Evolutionary conservation across 2,329 filamentous ascomycete species (phyloP), one percentile per base, ranked within the genome.

Genomic region (Plectosphaerella sp.): DNA sequence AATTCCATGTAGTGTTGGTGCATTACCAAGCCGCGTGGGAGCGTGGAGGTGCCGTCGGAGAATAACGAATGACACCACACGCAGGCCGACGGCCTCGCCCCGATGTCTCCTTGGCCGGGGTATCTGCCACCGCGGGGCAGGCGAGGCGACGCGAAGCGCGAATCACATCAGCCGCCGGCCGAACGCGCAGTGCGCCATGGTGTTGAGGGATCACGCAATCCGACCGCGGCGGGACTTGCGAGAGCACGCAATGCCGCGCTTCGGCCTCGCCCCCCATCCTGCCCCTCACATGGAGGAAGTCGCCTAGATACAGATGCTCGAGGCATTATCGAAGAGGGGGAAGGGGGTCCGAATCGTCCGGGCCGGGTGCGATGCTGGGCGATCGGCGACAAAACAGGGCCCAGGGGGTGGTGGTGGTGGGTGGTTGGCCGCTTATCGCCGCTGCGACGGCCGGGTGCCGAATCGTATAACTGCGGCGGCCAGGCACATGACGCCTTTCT

Each of bases 131-230:
- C 28, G 28, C 28, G 28, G 28, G 28, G 28, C 8, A 12, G 3
- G 4, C 28, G 28, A 33, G 28, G 28, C 28, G 28, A 33, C 4
- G 28, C 28, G 28, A 12, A 10, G 28, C 28, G 28, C 28, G 28
- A 33, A 33, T 33, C 28, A 33, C 28, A 7, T 33, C 28, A 33
- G 11, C 11, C 28, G 28, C 28, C 28, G 28, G 28, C 28, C 28
- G 28, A 33, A 33, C 28, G 28, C 28, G 28, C 28, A 33, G 28
- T 33, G 28, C 48, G 48, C 39, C 48, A 49, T 49, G 48, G 37
- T 43, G 22, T 20, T 49, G n/a, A 49, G 39, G 37, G 42, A 49
- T 49, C 48, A 49, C 48, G 48, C 48, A 43, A 49, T 49, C 16
- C n/a, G n/a, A 14, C 22, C n/a, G 20, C 15, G 28, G 24, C 22